Percentiles rank a stretch among this genome's conserved stretches.
Conservation (phyloP, 768 basidiomycete species). For the Mrakia frigida region DNA sequence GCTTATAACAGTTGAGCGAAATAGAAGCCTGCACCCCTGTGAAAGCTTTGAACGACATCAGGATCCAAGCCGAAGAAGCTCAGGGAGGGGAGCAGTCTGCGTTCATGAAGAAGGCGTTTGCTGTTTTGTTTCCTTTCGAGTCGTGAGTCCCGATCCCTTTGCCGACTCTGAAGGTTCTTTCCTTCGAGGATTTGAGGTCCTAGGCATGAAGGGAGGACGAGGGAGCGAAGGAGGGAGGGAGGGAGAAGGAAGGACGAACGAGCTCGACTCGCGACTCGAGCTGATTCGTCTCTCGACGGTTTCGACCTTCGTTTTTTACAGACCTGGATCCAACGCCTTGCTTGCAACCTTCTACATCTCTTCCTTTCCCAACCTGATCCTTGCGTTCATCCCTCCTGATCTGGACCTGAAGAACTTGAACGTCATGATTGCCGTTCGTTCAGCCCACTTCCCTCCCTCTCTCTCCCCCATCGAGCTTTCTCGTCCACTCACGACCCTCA, state of each 20-base stretch:
- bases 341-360: slow-evolving; percentile 93
- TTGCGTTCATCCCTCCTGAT: slow-evolving; percentile 85
- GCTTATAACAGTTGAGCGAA: background rate
- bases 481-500: too few species aligned
- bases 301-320: background rate
- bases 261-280: slow-evolving; percentile 31
- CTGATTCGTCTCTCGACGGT: slow-evolving; percentile 4
- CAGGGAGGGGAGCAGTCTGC: slow-evolving; percentile 23
- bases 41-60: slow-evolving; percentile 8
- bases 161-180: too few species aligned
- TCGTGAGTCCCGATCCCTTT: slow-evolving; percentile 53
- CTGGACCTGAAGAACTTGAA: slow-evolving; percentile 51
- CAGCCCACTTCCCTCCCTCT: background rate
- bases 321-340: slow-evolving; percentile 42
- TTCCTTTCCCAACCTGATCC: slow-evolving; percentile 83
- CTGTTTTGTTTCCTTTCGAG: slow-evolving; percentile 72
- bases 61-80: slow-evolving; percentile 15
- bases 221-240: background rate
- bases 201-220: background rate
- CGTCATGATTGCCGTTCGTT: background rate
- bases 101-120: slow-evolving; percentile 67
- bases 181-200: too few species aligned
- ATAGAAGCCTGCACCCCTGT: slow-evolving; percentile 12
- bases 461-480: background rate
- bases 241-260: slow-evolving; percentile 62